Conservation (phyloP, 2,329 filamentous ascomycete species). For the Sporothrix phasma region DNA sequence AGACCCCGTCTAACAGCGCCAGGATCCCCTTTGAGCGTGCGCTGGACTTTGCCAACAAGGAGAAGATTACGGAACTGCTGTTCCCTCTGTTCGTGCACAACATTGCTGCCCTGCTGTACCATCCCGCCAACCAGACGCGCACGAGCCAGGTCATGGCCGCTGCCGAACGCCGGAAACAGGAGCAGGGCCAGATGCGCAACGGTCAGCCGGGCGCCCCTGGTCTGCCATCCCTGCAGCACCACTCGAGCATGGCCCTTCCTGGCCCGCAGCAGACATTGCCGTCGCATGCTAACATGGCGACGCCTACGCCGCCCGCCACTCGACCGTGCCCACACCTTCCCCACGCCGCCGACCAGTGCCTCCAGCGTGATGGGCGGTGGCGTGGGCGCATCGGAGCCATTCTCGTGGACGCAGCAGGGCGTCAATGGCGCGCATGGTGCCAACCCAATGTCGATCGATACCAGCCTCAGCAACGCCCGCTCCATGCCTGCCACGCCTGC, state of each 20-base stretch:
- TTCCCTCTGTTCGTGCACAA: slow-evolving; percentile 98
- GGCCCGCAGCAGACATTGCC: slow-evolving; percentile 45
- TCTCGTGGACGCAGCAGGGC: slow-evolving; percentile 62
- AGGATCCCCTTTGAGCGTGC: slow-evolving; percentile 98
- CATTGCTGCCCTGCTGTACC: slow-evolving; percentile 86
- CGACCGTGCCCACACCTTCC: slow-evolving; percentile 85
- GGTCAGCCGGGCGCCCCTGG: slow-evolving; percentile 42
- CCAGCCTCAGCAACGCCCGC: slow-evolving; percentile 63
- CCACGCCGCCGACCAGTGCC: slow-evolving; percentile 87
- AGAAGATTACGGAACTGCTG: slow-evolving; percentile 92
- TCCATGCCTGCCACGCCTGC: slow-evolving; percentile 88
- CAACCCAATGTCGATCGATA: slow-evolving; percentile 74
- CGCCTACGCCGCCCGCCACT: slow-evolving; percentile 53
- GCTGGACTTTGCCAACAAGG: slow-evolving; percentile 98
- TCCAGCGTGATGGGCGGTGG: slow-evolving; percentile 64
- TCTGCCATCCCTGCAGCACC: slow-evolving; percentile 59
- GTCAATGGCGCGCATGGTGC: slow-evolving; percentile 53
- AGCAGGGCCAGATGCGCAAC: slow-evolving; percentile 58
- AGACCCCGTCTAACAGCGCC: not conserved
- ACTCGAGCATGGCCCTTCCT: slow-evolving; percentile 48
- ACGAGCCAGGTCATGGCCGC: slow-evolving; percentile 83
- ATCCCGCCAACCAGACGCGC: slow-evolving; percentile 76
- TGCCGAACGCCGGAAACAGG: slow-evolving; percentile 65
- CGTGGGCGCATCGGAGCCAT: slow-evolving; percentile 66
- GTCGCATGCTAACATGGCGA: slow-evolving; percentile 55